Percentiles rank a stretch among this genome's conserved stretches.
phyloP scores from a whole-genome alignment of 106 monocot genomes.

The Platanthera guangdongensis region DNA sequence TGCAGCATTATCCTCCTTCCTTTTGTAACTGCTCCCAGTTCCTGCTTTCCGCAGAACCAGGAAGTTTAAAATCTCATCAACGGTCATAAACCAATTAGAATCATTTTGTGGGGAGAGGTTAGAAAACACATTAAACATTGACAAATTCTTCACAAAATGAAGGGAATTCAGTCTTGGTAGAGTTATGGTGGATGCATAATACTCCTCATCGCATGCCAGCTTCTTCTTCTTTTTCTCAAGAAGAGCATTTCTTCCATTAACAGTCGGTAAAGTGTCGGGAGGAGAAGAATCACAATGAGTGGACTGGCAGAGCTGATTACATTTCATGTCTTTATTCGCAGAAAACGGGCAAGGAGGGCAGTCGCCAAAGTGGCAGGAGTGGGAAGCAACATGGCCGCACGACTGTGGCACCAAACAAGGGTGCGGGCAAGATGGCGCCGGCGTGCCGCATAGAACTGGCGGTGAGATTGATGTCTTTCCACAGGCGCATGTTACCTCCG shows the following conservation, averaged over 20 bases:
- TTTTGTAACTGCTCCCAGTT: conserved; percentile 34
- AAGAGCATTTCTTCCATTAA: conserved; percentile 20
- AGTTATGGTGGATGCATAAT: conserved; percentile 68
- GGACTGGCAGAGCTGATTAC: conserved; percentile 91
- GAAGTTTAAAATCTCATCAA: conserved; percentile 85
- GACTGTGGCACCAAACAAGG: conserved; percentile 64
- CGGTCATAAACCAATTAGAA: conserved; percentile 69
- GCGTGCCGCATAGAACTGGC: conserved; percentile 83
- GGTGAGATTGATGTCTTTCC: conserved; percentile 84
- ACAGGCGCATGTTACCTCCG: conserved; percentile 84
- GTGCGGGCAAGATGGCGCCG: conserved; percentile 58
- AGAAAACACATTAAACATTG: conserved; percentile 39
- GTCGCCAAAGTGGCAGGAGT: conserved; percentile 86
- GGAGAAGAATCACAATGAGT: conserved; percentile 56
- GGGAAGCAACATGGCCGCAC: conserved; percentile 68
- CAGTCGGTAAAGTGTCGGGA: conserved; percentile 1
- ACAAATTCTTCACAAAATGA: conserved; percentile 66
- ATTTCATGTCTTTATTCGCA: conserved; percentile 65
- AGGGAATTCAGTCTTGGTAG: conserved; percentile 55
- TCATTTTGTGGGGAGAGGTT: conserved; percentile 59
- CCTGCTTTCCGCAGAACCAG: conserved; percentile 13
- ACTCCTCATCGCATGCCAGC: conserved; percentile 78
- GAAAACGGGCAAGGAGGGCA: conserved; percentile 79
- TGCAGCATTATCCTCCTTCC: conserved; percentile 62
- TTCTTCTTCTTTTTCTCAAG: conserved; percentile 70